phyloP scores from a whole-genome alignment of 306 rosid genomes.

The Vachellia collinsii region DNA sequence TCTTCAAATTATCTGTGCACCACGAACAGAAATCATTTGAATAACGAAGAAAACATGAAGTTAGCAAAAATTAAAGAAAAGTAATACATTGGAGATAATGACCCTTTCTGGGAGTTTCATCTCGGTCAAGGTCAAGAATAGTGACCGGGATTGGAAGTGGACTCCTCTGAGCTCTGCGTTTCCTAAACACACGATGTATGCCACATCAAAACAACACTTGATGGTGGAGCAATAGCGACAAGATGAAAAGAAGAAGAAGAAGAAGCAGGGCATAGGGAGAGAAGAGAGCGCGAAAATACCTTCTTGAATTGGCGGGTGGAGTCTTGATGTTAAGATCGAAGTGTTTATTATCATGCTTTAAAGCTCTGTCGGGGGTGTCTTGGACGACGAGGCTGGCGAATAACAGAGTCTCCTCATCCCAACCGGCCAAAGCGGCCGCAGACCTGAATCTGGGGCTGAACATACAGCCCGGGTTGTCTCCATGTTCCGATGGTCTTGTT shows the following conservation, averaged over 20 bases:
- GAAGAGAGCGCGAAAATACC: slow-evolving; percentile 39
- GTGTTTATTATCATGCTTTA: slow-evolving; percentile 58
- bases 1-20: slow-evolving; percentile 51
- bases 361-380: slow-evolving; percentile 77
- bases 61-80: neutral
- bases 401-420: slow-evolving; percentile 90
- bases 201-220: neutral
- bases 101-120: slow-evolving; percentile 62
- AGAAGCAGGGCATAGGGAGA: neutral
- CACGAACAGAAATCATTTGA: neutral
- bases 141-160: slow-evolving; percentile 51
- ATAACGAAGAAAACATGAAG: neutral
- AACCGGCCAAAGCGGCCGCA: slow-evolving; percentile 92
- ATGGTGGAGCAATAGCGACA: neutral
- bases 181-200: slow-evolving; percentile 48
- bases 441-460: slow-evolving; percentile 89
- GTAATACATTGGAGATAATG: neutral
- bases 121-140: slow-evolving; percentile 75
- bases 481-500: slow-evolving; percentile 33
- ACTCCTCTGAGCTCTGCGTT: slow-evolving; percentile 68
- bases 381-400: slow-evolving; percentile 76
- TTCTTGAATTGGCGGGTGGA: slow-evolving; percentile 68
- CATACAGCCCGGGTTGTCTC: slow-evolving; percentile 33
- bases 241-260: neutral
- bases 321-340: slow-evolving; percentile 53